Evolutionary conservation across 2,329 filamentous ascomycete genomes (phyloP).

Genomic region (Pyrenophora teres): DNA sequence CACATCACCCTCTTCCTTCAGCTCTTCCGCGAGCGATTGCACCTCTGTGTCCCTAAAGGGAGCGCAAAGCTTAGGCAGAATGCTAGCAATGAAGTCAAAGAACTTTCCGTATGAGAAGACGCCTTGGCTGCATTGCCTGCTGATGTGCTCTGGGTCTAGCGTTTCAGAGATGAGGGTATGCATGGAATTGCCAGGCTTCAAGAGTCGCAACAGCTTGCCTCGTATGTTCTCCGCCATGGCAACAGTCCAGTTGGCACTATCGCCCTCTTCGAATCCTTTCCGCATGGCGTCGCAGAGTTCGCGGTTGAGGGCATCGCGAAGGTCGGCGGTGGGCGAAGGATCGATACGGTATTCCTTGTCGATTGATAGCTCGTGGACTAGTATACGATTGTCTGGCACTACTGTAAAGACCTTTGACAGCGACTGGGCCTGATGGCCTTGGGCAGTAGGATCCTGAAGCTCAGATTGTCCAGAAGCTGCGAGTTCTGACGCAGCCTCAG

Average conservation of each 20-base stretch:
- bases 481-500: slow-evolving; percentile 40
- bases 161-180: slow-evolving; percentile 75
- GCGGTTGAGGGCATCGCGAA: slow-evolving; percentile 64
- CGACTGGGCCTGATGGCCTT: slow-evolving; percentile 50
- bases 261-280: slow-evolving; percentile 65
- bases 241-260: slow-evolving; percentile 70
- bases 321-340: slow-evolving; percentile 57
- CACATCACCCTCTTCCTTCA: slow-evolving; percentile 51
- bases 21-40: slow-evolving; percentile 67
- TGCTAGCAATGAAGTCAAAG: slow-evolving; percentile 73
- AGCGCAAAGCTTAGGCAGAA: slow-evolving; percentile 79
- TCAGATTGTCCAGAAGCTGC: slow-evolving; percentile 25
- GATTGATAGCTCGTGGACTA: slow-evolving; percentile 80
- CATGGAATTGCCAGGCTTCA: slow-evolving; percentile 74
- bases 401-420: slow-evolving; percentile 61
- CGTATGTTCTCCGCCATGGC: slow-evolving; percentile 73
- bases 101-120: slow-evolving; percentile 82
- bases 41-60: slow-evolving; percentile 80
- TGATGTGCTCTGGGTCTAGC: slow-evolving; percentile 72
- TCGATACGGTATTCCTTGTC: slow-evolving; percentile 79
- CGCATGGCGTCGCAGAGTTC: slow-evolving; percentile 66
- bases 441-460: slow-evolving; percentile 16
- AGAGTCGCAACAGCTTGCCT: slow-evolving; percentile 71
- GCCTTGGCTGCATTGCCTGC: slow-evolving; percentile 70
- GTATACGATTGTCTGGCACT: slow-evolving; percentile 72